Evolutionary conservation across 2,329 filamentous ascomycete genomes (phyloP), one percentile per base, ranked within the genome.

Genomic region (Trichophyton benhamiae): DNA sequence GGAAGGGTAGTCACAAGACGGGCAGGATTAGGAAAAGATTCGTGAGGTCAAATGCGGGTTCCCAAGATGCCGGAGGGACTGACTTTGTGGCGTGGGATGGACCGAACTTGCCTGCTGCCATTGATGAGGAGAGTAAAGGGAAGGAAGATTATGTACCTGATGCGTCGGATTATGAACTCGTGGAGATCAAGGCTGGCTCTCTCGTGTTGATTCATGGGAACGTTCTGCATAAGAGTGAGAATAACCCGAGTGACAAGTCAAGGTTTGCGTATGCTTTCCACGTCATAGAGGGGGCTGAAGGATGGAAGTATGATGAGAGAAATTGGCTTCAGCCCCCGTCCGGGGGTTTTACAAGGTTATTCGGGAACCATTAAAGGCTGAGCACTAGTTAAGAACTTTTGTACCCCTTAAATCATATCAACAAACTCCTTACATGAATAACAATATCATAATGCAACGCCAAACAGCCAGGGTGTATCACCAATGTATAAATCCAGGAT

Each of bases 191-290:
- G 77, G 91, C 91, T 0, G 94, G 94, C 0, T 88, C 88, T 55
- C 74, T 99, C 73, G 91, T 97, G 57, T 76, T 99, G 64, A 97
- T 99, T 66, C 92, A 99, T 77, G 94, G 94, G 1, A 97, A 97
- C 74, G 76, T 96, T 68, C 72, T 97, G 77, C 94, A 99, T 76
- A 95, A 95, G 83, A 96, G 91, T 72, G 91, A 96, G 82, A 89
- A 83, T 80, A 99, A 99, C 72, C 81, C 83, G 61, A 95, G 91
- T 72, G 76, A 81, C 65, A 92, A 89, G 79, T 91, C 91, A 22
- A 81, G 92, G 66, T 95, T 94, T 71, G 96, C 96, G 60, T 99
- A 97, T 75, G 97, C 94, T 0, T 99, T 97, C 73, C 94, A 99
- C 77, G 83, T 95, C 62, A 97, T 97, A 69, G 94, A 97, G 76